Percentiles rank a stretch among this genome's conserved stretches.
Evolutionary conservation across 2,329 filamentous ascomycete genomes (phyloP).

Genomic region (Penicillium sp.): DNA sequence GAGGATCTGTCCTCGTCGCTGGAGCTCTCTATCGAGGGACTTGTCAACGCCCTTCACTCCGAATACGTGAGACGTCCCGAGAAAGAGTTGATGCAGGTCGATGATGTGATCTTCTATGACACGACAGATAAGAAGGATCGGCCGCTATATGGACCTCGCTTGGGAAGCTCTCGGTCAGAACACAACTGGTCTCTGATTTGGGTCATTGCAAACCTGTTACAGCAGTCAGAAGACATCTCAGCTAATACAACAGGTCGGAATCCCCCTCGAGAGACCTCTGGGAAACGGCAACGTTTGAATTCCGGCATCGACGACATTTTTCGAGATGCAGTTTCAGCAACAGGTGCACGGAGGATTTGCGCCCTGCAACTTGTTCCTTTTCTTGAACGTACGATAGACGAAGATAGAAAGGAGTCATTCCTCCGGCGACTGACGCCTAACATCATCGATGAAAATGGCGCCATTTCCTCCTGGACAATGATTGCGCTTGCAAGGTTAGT

Average conservation of each 20-base stretch:
- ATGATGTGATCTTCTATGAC: constrained; percentile 64
- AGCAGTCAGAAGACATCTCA: constrained; percentile 32
- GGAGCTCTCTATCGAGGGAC: constrained; percentile 55
- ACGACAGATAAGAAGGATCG: constrained; percentile 35
- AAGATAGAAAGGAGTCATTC: constrained; percentile 55
- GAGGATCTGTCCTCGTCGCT: constrained; percentile 41
- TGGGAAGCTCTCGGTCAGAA: constrained; percentile 36
- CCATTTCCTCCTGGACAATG: constrained; percentile 76
- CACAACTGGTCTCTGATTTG: constrained; percentile 43
- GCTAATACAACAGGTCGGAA: constrained; percentile 6
- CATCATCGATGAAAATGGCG: constrained; percentile 67
- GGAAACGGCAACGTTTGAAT: constrained; percentile 38
- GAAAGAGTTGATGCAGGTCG: constrained; percentile 71
- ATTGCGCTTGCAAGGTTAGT: constrained; percentile 74
- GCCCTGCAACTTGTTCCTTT: constrained; percentile 58
- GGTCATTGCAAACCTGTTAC: constrained; percentile 42
- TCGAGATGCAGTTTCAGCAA: constrained; percentile 36
- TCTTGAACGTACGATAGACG: constrained; percentile 45
- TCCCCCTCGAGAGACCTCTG: constrained; percentile 18
- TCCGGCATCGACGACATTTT: constrained; percentile 39
- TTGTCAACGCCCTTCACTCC: constrained; percentile 68
- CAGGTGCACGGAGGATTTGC: constrained; percentile 44
- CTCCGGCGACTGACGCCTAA: constrained; percentile 58
- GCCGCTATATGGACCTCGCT: constrained; percentile 36
- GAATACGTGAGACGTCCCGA: constrained; percentile 75